Percentiles rank a stretch among this genome's conserved stretches.
These are phyloP conservation scores for Suaeda aralocaspica DNA, from an alignment of 148 eudicot species.

Conservation along the genomic window DNA sequence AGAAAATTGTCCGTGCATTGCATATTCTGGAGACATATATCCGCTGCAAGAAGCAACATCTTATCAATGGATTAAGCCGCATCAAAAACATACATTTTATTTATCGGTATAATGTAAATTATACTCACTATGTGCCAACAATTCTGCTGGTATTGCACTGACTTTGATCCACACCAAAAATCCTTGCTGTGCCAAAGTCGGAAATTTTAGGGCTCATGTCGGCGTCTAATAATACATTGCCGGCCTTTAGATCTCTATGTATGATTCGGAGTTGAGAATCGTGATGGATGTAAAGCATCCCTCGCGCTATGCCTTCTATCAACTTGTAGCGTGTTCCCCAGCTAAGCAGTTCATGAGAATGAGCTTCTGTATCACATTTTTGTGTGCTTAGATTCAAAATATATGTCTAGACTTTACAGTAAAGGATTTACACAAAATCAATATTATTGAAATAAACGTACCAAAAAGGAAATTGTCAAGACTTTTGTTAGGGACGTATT, in stretches of 20 bases:
- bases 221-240: conserved; percentile 28
- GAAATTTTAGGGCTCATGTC: conserved; percentile 35
- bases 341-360: background rate
- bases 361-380: background rate
- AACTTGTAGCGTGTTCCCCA: conserved; percentile 18
- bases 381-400: too few species aligned
- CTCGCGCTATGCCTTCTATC: conserved; percentile 23
- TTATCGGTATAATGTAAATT: background rate
- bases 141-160: conserved; percentile 19
- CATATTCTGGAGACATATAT: conserved; percentile 50
- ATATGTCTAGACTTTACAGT: too few species aligned
- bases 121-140: conserved; percentile 30
- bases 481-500: conserved; percentile 27
- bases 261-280: conserved; percentile 27
- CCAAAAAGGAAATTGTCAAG: conserved; percentile 30
- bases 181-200: conserved; percentile 31
- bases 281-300: conserved; percentile 24
- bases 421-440: too few species aligned
- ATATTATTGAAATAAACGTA: background rate
- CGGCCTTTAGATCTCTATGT: conserved; percentile 34
- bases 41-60: conserved; percentile 26
- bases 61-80: too few species aligned
- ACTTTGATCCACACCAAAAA: conserved; percentile 21
- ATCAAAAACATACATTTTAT: background rate
- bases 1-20: conserved; percentile 31